Conservation (phyloP, 2,329 filamentous ascomycete species). For the Lachnellula arida region DNA sequence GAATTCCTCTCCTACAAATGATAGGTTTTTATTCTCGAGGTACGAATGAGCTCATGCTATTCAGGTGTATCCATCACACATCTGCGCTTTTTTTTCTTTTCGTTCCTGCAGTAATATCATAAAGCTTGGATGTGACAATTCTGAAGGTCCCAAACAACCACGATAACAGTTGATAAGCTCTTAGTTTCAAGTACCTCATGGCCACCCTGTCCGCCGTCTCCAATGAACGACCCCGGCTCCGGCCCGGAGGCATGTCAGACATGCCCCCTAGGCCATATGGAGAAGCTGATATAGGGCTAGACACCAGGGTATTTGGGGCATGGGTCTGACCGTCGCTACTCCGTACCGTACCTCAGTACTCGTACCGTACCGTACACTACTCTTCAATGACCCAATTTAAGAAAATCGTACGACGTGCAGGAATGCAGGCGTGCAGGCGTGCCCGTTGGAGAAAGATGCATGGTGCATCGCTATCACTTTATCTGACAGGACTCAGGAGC, state of each 20-base stretch:
- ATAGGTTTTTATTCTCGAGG: no score
- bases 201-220: neutral
- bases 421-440: neutral
- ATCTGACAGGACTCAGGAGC: neutral
- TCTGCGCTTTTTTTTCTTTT: no score
- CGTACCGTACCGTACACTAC: neutral
- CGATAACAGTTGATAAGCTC: neutral
- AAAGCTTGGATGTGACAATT: no score
- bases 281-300: neutral
- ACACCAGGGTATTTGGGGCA: neutral
- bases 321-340: neutral
- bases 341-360: neutral
- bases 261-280: neutral
- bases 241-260: neutral
- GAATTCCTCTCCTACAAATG: no score
- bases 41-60: no score
- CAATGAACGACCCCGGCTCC: neutral
- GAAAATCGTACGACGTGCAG: neutral
- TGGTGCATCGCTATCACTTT: neutral
- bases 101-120: no score
- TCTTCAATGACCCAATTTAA: neutral
- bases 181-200: neutral
- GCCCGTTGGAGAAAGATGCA: neutral
- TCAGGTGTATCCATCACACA: no score
- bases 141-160: neutral